A percentile compares a stretch with the other conserved stretches of the same genome.
Conservation (phyloP, 208 protist species). For the Trypanosoma avium region DNA sequence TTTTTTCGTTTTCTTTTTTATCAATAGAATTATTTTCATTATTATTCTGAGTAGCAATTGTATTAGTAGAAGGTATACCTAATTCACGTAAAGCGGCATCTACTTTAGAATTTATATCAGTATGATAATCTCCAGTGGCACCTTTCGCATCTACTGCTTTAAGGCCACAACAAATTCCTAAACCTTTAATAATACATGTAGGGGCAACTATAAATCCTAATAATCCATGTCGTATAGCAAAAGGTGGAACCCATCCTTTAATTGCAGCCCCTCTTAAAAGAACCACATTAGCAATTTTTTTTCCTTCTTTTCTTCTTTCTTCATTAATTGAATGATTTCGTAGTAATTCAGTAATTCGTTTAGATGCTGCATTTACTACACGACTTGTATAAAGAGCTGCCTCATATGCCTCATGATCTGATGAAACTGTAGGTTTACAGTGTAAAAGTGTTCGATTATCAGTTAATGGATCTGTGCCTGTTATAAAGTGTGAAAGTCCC, state of each 20-base stretch:
- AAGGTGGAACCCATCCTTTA: slow-evolving; percentile 66
- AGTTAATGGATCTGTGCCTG: slow-evolving; percentile 65
- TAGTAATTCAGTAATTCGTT: slow-evolving; percentile 36
- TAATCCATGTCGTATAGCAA: slow-evolving; percentile 55
- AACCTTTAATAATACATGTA: slow-evolving; percentile 73
- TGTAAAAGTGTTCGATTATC: slow-evolving; percentile 42
- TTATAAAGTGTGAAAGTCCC: slow-evolving; percentile 59
- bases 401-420: slow-evolving; percentile 46
- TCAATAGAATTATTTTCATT: too few relatives aligned
- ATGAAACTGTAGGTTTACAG: slow-evolving; percentile 46
- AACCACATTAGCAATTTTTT: slow-evolving; percentile 57
- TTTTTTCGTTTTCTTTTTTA: slow-evolving; percentile 1
- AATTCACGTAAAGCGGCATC: slow-evolving; percentile 41
- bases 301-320: slow-evolving; percentile 29
- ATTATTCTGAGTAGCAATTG: slow-evolving; percentile 4
- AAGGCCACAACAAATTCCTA: slow-evolving; percentile 64
- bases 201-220: slow-evolving; percentile 58
- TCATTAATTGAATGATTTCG: slow-evolving; percentile 58
- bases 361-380: slow-evolving; percentile 62
- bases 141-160: slow-evolving; percentile 23
- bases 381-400: slow-evolving; percentile 60
- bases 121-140: slow-evolving; percentile 58
- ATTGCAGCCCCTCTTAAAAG: slow-evolving; percentile 65
- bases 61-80: slow-evolving; percentile 24
- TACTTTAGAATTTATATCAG: slow-evolving; percentile 51